Percentiles rank a stretch among this genome's conserved stretches.
Conservation (phyloP, 2,329 filamentous ascomycete genomes). For the Alternaria rosae region DNA sequence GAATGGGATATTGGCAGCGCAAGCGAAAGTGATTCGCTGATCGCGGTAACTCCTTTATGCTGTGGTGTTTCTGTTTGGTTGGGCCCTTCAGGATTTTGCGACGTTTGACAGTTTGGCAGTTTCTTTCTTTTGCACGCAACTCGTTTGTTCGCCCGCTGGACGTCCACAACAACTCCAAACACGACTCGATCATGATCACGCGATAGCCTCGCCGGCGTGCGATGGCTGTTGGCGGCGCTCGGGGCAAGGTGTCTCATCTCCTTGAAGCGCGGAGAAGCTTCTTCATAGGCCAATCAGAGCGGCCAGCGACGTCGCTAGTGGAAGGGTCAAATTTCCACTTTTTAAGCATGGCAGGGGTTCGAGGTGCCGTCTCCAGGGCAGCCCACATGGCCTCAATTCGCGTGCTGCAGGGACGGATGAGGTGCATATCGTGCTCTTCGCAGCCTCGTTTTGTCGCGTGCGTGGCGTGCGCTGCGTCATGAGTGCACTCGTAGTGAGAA, state of each 20-base stretch:
- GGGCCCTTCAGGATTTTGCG: background rate
- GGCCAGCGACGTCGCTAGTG: constrained; percentile 1
- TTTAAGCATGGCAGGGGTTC: constrained; percentile 38
- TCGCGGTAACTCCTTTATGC: constrained; percentile 1
- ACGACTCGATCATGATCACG: background rate
- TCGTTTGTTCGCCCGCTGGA: background rate
- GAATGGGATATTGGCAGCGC: constrained; percentile 19
- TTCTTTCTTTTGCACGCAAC: constrained; percentile 3
- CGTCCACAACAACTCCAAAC: background rate
- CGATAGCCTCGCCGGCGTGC: constrained; percentile 6
- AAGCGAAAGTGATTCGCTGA: constrained; percentile 19
- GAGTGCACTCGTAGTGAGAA: background rate
- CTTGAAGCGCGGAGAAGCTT: constrained; percentile 27
- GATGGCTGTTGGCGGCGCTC: constrained; percentile 12
- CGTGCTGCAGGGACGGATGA: constrained; percentile 16
- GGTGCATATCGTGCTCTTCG: constrained; percentile 15
- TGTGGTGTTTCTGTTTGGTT: constrained; percentile 1
- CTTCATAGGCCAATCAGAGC: constrained; percentile 35
- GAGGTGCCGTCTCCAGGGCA: constrained; percentile 23
- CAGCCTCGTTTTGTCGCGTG: constrained; percentile 15
- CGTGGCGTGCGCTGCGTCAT: background rate
- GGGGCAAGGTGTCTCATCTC: constrained; percentile 27
- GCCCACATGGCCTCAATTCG: constrained; percentile 11
- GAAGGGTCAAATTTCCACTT: constrained; percentile 43
- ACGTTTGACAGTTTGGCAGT: constrained; percentile 5